Evolutionary conservation across 441 rosid species (phyloP).

Genomic region (Jatropha podagrica): DNA sequence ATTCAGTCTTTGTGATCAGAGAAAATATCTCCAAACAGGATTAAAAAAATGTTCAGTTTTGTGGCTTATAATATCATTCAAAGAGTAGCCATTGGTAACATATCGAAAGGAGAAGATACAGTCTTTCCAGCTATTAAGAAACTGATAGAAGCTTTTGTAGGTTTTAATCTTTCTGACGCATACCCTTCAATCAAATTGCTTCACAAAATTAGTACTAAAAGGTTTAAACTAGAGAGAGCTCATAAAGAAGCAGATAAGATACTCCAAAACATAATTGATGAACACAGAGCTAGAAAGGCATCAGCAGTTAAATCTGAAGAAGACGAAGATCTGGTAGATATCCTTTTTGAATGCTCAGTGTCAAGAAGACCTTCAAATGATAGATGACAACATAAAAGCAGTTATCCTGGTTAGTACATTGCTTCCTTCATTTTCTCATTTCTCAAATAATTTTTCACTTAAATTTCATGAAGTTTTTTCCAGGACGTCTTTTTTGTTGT

Average conservation of each 20-base stretch:
- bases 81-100: conserved; percentile 18
- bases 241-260: conserved; percentile 1
- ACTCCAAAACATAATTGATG: not conserved
- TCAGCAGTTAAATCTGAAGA: not conserved
- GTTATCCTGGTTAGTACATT: conserved; percentile 11
- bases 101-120: not conserved
- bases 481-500: conserved; percentile 42
- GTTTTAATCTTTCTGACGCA: conserved; percentile 14
- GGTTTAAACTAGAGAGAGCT: conserved; percentile 10
- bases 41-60: not conserved
- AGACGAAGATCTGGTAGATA: conserved; percentile 20
- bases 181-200: conserved; percentile 18
- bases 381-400: conserved; percentile 13
- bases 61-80: conserved; percentile 3
- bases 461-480: not conserved
- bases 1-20: too few species aligned
- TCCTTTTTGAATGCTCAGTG: conserved; percentile 16
- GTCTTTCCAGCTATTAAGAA: not conserved
- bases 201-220: not conserved
- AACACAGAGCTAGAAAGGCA: conserved; percentile 10
- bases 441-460: too few species aligned
- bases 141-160: not conserved
- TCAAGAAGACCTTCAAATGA: not conserved
- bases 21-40: too few species aligned
- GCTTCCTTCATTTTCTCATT: too few species aligned